phyloP scores from a whole-genome alignment of 495 filamentous ascomycete genomes.

The Talaromyces adpressus region DNA sequence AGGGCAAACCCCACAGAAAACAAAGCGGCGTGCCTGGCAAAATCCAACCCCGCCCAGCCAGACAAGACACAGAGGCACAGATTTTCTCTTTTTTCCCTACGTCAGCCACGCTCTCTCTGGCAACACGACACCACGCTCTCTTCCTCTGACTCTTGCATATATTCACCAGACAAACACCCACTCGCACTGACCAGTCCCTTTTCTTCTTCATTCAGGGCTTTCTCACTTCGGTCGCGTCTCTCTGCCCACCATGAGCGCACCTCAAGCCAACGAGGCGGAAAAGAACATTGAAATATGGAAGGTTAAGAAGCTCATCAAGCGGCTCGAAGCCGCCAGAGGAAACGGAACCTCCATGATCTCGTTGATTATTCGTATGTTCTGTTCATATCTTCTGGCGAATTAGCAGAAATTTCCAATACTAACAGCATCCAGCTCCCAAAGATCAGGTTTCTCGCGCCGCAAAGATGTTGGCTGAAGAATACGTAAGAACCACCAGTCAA shows the following conservation, averaged over 20 bases:
- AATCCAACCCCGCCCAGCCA: background rate
- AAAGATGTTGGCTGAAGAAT: conserved; percentile 99
- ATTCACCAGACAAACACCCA: background rate
- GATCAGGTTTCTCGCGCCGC: conserved; percentile 93
- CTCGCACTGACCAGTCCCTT: background rate
- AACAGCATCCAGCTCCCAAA: conserved; percentile 67
- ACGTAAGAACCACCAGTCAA: conserved; percentile 50
- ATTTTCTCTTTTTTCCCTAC: conserved; percentile 1
- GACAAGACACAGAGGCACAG: background rate
- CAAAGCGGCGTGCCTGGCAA: background rate
- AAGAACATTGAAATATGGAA: conserved; percentile 90
- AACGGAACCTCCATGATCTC: conserved; percentile 99
- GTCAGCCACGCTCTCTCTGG: background rate
- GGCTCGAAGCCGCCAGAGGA: conserved; percentile 83
- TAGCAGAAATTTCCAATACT: conserved; percentile 6
- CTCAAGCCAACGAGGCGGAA: conserved; percentile 87
- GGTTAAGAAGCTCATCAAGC: conserved; percentile 97
- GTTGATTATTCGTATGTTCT: conserved; percentile 84
- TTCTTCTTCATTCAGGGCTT: conserved; percentile 16
- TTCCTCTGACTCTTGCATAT: background rate
- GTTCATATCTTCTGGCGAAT: conserved; percentile 15
- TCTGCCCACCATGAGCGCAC: conserved; percentile 75
- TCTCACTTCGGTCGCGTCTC: conserved; percentile 24
- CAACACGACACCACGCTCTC: background rate
- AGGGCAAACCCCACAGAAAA: conserved; percentile 2